Conservation (phyloP, 176 grass and related monocot species). For the Oryza meyeriana region DNA sequence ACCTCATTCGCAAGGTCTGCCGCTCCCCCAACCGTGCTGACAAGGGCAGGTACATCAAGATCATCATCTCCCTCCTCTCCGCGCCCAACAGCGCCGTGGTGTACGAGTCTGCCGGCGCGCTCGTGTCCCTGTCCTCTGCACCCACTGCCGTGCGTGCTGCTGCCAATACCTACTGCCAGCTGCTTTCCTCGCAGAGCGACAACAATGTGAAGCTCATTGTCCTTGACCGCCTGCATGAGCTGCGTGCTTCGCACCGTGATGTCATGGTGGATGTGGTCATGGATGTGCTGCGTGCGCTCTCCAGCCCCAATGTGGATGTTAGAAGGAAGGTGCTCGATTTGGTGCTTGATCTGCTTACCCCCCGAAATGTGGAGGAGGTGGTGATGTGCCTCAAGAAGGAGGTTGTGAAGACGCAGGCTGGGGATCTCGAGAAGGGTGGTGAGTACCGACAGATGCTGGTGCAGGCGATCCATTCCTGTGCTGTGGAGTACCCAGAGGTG, state of each 20-base stretch:
- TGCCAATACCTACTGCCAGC: conserved; percentile 59
- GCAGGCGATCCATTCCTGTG: conserved; percentile 58
- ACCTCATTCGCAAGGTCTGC: conserved; percentile 62
- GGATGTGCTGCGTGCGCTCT: conserved; percentile 51
- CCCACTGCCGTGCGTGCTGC: conserved; percentile 54
- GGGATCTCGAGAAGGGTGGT: conserved; percentile 53
- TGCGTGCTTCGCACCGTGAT: conserved; percentile 47
- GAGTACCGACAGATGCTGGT: conserved; percentile 78
- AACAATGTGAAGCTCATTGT: conserved; percentile 73
- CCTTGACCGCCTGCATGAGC: conserved; percentile 58
- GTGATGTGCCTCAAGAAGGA: conserved; percentile 66
- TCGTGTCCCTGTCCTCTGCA: conserved; percentile 58
- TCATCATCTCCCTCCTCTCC: conserved; percentile 53
- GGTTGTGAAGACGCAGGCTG: conserved; percentile 61
- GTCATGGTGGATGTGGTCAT: conserved; percentile 64
- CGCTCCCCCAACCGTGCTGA: conserved; percentile 30
- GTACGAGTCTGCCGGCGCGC: conserved; percentile 50
- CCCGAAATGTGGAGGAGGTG: conserved; percentile 59
- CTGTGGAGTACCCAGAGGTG: conserved; percentile 53
- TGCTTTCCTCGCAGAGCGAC: conserved; percentile 64
- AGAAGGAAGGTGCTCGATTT: conserved; percentile 62
- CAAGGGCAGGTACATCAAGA: conserved; percentile 67
- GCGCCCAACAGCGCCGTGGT: conserved; percentile 38
- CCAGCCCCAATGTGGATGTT: conserved; percentile 62
- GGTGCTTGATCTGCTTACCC: conserved; percentile 60